Conservation (phyloP, 495 filamentous ascomycete genomes). For the Gamarada debralockiae region DNA sequence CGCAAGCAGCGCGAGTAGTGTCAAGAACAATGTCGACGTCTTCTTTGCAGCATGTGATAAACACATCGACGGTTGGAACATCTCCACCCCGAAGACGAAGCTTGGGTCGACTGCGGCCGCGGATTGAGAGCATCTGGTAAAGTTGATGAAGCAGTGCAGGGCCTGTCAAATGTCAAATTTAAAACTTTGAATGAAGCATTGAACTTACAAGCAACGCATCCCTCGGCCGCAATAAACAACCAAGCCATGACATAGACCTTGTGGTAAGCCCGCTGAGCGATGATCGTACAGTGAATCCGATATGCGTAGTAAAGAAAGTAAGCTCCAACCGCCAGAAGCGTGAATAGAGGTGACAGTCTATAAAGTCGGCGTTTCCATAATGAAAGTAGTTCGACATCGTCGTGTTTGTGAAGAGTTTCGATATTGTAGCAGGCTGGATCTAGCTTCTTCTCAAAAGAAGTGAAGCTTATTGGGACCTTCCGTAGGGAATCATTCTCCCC, state of each 20-base stretch:
- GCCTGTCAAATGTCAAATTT: slow-evolving; percentile 1
- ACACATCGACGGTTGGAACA: slow-evolving; percentile 45
- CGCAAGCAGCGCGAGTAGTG: slow-evolving; percentile 43
- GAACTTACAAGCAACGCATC: slow-evolving; percentile 17
- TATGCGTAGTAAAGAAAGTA: slow-evolving; percentile 20
- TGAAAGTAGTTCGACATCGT: slow-evolving; percentile 12
- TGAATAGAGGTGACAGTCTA: slow-evolving; percentile 16
- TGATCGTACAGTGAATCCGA: slow-evolving; percentile 16
- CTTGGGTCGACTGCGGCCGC: slow-evolving; percentile 30
- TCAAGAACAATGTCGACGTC: slow-evolving; percentile 50
- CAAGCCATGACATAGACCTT: slow-evolving; percentile 21
- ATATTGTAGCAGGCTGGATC: slow-evolving; percentile 15
- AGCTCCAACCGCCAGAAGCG: slow-evolving; percentile 12
- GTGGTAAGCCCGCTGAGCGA: slow-evolving; percentile 15
- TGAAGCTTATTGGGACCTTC: not conserved
- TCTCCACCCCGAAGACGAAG: slow-evolving; percentile 39
- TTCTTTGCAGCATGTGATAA: slow-evolving; percentile 49
- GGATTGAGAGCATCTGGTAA: slow-evolving; percentile 22
- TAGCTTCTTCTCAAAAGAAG: not conserved
- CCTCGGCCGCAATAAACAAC: slow-evolving; percentile 19
- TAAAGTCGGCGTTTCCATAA: slow-evolving; percentile 18
- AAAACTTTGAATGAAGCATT: not conserved
- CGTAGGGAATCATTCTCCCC: too few relatives aligned
- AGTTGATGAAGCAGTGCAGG: slow-evolving; percentile 21
- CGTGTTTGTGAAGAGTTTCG: slow-evolving; percentile 13